These are phyloP conservation scores for Clarireedia monteithiana DNA, from an alignment of 2,329 filamentous ascomycete species.

Conservation along the genomic window DNA sequence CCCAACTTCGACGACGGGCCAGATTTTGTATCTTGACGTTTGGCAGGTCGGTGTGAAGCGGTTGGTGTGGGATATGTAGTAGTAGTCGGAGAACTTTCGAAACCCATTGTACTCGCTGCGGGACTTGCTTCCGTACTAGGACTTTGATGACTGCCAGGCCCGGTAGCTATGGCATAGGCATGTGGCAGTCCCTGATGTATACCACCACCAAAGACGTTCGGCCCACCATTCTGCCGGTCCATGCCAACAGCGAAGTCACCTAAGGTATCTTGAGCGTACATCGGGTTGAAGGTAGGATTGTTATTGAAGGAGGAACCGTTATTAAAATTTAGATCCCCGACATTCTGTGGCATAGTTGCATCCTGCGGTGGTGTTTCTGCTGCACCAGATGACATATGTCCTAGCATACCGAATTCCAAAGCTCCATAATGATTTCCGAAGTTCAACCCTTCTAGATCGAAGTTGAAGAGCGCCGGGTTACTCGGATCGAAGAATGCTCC, in stretches of 20 bases:
- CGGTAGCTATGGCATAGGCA: conserved; percentile 56
- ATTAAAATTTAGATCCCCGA: conserved; percentile 27
- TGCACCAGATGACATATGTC: conserved; percentile 88
- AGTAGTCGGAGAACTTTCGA: conserved; percentile 48
- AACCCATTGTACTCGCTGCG: conserved; percentile 43
- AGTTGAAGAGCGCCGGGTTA: conserved; percentile 90
- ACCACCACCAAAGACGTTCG: conserved; percentile 37
- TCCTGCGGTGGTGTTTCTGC: conserved; percentile 73
- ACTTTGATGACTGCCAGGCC: conserved; percentile 54
- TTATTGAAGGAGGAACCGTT: conserved; percentile 24
- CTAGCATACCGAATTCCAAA: conserved; percentile 91
- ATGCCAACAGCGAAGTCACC: conserved; percentile 44
- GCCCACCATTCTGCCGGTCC: conserved; percentile 35
- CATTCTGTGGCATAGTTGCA: conserved; percentile 39
- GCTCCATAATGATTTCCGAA: conserved; percentile 96
- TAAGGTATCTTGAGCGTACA: conserved; percentile 41
- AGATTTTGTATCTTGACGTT: conserved; percentile 23
- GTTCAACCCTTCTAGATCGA: conserved; percentile 87
- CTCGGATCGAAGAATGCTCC: conserved; percentile 74
- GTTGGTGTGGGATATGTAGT: conserved; percentile 18
- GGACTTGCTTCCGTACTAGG: conserved; percentile 58
- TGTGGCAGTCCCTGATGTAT: conserved; percentile 54
- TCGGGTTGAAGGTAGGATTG: conserved; percentile 38
- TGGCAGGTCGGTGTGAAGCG: conserved; percentile 20
- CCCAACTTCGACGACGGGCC: conserved; percentile 22